Evolutionary conservation across 345 rosid genomes (phyloP).

Genomic region (Sonneratia alba): DNA sequence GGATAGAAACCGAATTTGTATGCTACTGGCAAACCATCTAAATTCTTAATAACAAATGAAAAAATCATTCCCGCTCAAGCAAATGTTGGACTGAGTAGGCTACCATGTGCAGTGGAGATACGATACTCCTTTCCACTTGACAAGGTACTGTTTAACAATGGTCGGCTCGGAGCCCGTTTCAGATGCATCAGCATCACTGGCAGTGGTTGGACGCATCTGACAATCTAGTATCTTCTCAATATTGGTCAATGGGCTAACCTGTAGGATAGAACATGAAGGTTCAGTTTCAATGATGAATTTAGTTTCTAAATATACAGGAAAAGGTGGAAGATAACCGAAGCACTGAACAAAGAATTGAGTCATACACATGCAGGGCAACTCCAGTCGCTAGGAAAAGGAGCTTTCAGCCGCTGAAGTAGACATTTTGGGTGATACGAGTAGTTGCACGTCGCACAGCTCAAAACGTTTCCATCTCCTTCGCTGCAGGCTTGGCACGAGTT

Average conservation of each 20-base stretch:
- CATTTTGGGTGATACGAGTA: slow-evolving; percentile 82
- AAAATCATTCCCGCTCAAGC: too few relatives aligned
- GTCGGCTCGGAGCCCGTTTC: slow-evolving; percentile 55
- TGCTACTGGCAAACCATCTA: neutral
- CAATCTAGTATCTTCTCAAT: slow-evolving; percentile 87
- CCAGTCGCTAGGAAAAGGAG: slow-evolving; percentile 66
- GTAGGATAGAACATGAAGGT: slow-evolving; percentile 20
- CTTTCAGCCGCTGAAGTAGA: slow-evolving; percentile 65
- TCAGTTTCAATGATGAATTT: slow-evolving; percentile 11
- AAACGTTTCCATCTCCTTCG: slow-evolving; percentile 58
- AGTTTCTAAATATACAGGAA: neutral
- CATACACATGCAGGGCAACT: slow-evolving; percentile 94
- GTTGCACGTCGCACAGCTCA: slow-evolving; percentile 76
- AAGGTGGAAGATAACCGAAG: neutral
- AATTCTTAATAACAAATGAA: too few relatives aligned
- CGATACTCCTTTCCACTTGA: slow-evolving; percentile 96
- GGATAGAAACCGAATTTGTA: neutral
- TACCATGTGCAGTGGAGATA: slow-evolving; percentile 98
- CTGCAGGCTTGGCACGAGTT: slow-evolving; percentile 87
- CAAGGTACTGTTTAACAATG: slow-evolving; percentile 88
- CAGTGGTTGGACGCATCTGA: slow-evolving; percentile 88
- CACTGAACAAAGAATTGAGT: slow-evolving; percentile 11
- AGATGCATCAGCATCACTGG: slow-evolving; percentile 52
- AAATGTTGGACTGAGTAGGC: neutral
- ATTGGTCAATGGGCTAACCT: slow-evolving; percentile 94